These are phyloP conservation scores for Cadophora sp. DNA, from an alignment of 2,329 filamentous ascomycete species.

Conservation along the genomic window DNA sequence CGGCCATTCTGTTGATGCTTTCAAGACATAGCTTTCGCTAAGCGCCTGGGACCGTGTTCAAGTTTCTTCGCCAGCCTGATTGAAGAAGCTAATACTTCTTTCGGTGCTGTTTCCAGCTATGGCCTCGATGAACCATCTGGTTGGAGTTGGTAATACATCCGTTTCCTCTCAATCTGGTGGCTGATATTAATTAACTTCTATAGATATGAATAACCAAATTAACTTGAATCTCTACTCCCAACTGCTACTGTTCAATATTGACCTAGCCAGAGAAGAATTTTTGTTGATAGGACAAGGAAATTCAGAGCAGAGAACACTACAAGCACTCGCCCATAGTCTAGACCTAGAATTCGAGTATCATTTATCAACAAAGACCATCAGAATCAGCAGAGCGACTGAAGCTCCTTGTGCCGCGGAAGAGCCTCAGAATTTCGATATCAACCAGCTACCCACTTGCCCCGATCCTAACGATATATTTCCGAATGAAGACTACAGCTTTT, in stretches of 20 bases:
- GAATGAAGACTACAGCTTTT: no score
- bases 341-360: conserved; percentile 22
- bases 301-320: conserved; percentile 20
- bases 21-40: no score
- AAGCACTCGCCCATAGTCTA: conserved; percentile 17
- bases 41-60: no score
- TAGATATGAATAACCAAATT: conserved; percentile 31
- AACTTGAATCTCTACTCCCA: conserved; percentile 30
- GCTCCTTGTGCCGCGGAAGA: neutral
- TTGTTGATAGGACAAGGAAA: conserved; percentile 4
- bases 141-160: neutral
- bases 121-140: neutral
- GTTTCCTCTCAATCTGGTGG: no score
- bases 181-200: neutral
- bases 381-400: conserved; percentile 17
- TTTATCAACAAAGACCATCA: conserved; percentile 12
- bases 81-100: no score
- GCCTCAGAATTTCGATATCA: no score
- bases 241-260: conserved; percentile 30
- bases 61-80: no score
- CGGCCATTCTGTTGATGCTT: no score
- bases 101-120: neutral
- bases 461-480: neutral
- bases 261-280: conserved; percentile 14
- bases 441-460: no score